These are phyloP conservation scores for Ammopiptanthus mongolicus DNA, from an alignment of 306 rosid genomes.

Conservation along the genomic window DNA sequence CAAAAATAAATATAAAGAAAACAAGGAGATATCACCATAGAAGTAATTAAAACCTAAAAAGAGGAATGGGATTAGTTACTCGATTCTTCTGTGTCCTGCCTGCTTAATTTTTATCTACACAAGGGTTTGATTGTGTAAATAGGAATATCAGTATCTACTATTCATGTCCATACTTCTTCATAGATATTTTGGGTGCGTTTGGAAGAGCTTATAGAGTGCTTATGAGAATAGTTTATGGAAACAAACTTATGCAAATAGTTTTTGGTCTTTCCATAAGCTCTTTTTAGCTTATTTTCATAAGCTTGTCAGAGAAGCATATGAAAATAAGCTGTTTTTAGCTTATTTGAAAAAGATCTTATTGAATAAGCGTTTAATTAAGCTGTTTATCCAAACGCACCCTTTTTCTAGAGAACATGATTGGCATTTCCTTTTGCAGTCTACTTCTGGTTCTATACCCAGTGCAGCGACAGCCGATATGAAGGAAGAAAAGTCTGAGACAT, in stretches of 20 bases:
- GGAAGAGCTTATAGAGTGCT: no score
- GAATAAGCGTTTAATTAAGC: no score
- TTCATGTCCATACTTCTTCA: background rate
- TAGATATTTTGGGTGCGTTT: background rate
- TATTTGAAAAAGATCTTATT: no score
- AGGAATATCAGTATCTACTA: background rate
- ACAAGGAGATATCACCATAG: background rate
- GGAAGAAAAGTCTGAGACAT: constrained; percentile 74
- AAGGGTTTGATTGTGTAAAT: background rate
- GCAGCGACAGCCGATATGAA: constrained; percentile 39
- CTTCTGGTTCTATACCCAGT: constrained; percentile 62
- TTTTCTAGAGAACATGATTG: constrained; percentile 1
- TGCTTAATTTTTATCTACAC: background rate
- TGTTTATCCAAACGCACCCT: no score
- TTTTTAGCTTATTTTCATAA: no score
- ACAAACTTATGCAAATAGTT: no score
- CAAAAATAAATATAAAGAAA: background rate
- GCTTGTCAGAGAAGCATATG: no score
- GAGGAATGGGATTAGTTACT: background rate
- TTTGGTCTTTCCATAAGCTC: no score
- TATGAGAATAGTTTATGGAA: no score
- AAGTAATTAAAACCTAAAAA: background rate
- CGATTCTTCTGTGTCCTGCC: background rate
- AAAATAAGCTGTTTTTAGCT: no score
- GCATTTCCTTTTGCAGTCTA: constrained; percentile 48